These are phyloP conservation scores for Talaromyces sp. DNA, from an alignment of 2,329 filamentous ascomycete species.

Conservation along the genomic window DNA sequence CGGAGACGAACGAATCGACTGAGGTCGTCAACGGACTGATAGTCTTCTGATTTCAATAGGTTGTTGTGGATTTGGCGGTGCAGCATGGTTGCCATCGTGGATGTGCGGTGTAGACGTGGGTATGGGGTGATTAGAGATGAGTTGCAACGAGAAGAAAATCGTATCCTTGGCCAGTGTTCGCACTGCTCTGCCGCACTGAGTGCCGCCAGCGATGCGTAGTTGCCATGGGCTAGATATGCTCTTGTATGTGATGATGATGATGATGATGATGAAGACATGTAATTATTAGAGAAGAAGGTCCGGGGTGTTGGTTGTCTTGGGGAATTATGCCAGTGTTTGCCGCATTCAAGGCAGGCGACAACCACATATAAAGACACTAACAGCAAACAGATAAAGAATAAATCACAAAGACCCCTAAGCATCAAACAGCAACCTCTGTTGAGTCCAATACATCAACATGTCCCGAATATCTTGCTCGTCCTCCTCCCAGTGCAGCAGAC, in stretches of 20 bases:
- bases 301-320: not conserved
- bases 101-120: not conserved
- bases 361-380: not conserved
- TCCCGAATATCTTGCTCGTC: not conserved
- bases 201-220: not conserved
- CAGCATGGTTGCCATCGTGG: not conserved
- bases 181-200: not conserved
- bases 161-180: not conserved
- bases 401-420: not conserved
- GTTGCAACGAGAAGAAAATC: not conserved
- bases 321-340: not conserved
- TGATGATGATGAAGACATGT: not conserved
- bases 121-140: not conserved
- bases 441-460: not conserved
- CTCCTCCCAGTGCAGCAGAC: not conserved
- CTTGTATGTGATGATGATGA: not conserved
- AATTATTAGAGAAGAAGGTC: not conserved
- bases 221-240: not conserved
- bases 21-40: not conserved
- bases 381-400: not conserved
- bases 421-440: not conserved
- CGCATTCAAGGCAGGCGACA: not conserved
- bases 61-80: not conserved
- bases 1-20: not conserved
- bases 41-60: not conserved